Evolutionary conservation across 108 stramenopile species (phyloP).

Genomic region (Nitzschia sp.): DNA sequence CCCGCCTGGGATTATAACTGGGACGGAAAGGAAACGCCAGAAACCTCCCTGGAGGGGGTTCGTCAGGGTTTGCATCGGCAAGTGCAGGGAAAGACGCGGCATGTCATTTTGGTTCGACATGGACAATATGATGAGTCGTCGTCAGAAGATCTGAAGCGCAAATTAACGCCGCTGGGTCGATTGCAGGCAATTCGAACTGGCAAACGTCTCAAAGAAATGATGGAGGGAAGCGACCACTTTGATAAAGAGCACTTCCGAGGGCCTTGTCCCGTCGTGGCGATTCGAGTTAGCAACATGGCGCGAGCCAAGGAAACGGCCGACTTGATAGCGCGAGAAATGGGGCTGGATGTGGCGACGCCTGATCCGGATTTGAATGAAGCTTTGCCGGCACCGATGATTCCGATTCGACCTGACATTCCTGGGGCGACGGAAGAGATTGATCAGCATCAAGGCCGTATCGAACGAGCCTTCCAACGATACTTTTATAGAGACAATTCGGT

Average conservation of each 20-base stretch:
- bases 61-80: not conserved
- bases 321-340: slow-evolving; percentile 55
- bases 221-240: slow-evolving; percentile 59
- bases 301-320: slow-evolving; percentile 86
- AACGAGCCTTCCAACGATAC: slow-evolving; percentile 87
- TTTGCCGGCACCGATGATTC: slow-evolving; percentile 77
- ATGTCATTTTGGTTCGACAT: slow-evolving; percentile 86
- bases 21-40: slow-evolving; percentile 38
- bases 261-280: slow-evolving; percentile 55
- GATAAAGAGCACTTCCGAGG: slow-evolving; percentile 34
- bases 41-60: slow-evolving; percentile 33
- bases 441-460: slow-evolving; percentile 76
- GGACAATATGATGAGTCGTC: slow-evolving; percentile 91
- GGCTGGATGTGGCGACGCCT: slow-evolving; percentile 22
- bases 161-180: slow-evolving; percentile 84
- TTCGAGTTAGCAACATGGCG: slow-evolving; percentile 77
- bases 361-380: slow-evolving; percentile 87
- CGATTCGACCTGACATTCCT: slow-evolving; percentile 58
- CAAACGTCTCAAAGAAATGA: slow-evolving; percentile 63
- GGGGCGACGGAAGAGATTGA: slow-evolving; percentile 59
- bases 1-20: slow-evolving; percentile 57
- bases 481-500: slow-evolving; percentile 69
- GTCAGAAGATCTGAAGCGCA: slow-evolving; percentile 73
- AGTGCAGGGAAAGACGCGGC: slow-evolving; percentile 71
- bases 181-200: slow-evolving; percentile 85